Conservation (phyloP, 306 rosid species). For the Comarum palustre region DNA sequence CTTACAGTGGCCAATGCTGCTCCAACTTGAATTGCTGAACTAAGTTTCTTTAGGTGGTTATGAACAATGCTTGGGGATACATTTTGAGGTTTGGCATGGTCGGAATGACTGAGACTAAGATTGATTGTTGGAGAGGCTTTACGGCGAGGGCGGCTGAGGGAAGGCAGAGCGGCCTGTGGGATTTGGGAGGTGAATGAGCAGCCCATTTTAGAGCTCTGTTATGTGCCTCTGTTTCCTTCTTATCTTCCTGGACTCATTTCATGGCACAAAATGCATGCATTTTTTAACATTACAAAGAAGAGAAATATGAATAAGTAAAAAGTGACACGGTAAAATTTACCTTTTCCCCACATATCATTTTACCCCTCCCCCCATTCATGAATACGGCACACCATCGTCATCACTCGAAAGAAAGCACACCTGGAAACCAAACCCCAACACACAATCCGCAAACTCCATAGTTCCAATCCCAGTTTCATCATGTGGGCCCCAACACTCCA, state of each 20-base stretch:
- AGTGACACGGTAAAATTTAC: not conserved
- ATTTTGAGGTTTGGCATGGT: constrained; percentile 18
- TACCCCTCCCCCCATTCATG: not conserved
- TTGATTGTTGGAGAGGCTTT: constrained; percentile 34
- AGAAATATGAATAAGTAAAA: not conserved
- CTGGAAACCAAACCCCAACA: not conserved
- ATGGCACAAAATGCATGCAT: constrained; percentile 34
- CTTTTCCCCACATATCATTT: too few relatives aligned
- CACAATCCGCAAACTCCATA: not conserved
- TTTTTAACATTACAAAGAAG: not conserved
- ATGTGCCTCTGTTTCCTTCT: constrained; percentile 26
- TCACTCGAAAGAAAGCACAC: not conserved
- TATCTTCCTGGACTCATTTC: constrained; percentile 41
- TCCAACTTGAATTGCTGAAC: constrained; percentile 63
- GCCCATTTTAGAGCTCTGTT: constrained; percentile 54
- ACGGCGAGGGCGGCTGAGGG: constrained; percentile 34
- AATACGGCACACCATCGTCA: too few relatives aligned
- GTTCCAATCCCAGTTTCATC: not conserved
- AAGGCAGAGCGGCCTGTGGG: constrained; percentile 85
- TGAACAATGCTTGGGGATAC: constrained; percentile 36
- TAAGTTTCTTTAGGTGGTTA: constrained; percentile 42
- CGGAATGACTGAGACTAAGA: constrained; percentile 33
- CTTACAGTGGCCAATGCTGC: constrained; percentile 68
- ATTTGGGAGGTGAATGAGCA: constrained; percentile 53
- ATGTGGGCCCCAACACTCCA: constrained; percentile 51